phyloP scores from a whole-genome alignment of 257 asterid species.

The Solanum bulbocastanum region DNA sequence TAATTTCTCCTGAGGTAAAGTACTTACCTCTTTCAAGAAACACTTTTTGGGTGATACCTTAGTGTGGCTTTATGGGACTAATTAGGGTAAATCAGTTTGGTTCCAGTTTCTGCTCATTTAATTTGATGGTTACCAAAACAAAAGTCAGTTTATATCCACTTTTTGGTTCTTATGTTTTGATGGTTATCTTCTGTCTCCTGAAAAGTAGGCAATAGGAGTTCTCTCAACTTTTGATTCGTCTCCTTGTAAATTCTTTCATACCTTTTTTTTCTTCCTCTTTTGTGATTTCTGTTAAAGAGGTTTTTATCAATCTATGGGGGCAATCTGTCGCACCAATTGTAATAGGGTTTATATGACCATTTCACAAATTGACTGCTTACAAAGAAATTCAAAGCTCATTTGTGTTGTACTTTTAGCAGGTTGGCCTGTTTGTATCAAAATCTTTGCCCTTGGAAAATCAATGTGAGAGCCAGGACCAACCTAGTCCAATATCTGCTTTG shows the following conservation, averaged over 20 bases:
- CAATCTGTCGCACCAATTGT: neutral
- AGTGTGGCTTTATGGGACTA: neutral
- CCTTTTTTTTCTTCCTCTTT: neutral
- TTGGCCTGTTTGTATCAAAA: constrained; percentile 20
- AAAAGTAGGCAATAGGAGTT: neutral
- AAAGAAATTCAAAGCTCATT: neutral
- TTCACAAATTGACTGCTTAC: neutral
- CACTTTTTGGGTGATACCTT: neutral
- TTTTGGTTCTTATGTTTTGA: neutral
- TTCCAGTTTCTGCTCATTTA: neutral
- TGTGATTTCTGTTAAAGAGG: neutral
- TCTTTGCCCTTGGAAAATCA: constrained; percentile 31
- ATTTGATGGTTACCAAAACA: neutral
- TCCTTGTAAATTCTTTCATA: neutral
- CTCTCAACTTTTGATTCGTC: neutral
- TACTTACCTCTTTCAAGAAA: neutral
- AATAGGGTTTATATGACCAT: neutral
- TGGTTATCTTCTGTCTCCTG: neutral
- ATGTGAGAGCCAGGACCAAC: constrained; percentile 73
- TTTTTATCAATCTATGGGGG: neutral
- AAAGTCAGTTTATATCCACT: neutral
- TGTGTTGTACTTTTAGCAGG: constrained; percentile 29
- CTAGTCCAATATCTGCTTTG: constrained; percentile 86
- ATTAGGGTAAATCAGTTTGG: neutral
- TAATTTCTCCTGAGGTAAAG: constrained; percentile 45